A percentile compares a stretch with the other conserved stretches of the same genome.
phyloP scores from a whole-genome alignment of 805 yeast genomes.

The Wickerhamia fluorescens region DNA sequence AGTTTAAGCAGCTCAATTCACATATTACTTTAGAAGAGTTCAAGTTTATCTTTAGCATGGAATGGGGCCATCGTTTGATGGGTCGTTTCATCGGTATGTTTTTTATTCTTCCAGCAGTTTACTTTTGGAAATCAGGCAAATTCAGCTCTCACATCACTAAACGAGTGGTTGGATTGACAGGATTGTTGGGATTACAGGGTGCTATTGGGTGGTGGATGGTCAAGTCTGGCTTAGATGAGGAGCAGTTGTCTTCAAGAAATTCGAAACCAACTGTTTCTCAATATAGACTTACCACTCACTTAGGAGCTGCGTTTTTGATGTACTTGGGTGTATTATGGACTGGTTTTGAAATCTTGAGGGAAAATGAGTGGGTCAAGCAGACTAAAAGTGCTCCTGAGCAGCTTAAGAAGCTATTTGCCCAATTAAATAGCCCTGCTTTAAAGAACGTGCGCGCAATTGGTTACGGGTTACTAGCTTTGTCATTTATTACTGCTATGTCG shows the following conservation, averaged over 20 bases:
- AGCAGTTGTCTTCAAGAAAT: conserved; percentile 66
- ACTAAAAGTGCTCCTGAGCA: conserved; percentile 41
- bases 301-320: conserved; percentile 85
- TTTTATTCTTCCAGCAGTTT: conserved; percentile 78
- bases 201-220: conserved; percentile 99
- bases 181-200: conserved; percentile 85
- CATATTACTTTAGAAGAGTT: conserved; percentile 87
- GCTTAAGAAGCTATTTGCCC: conserved; percentile 47
- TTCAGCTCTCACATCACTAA: conserved; percentile 62
- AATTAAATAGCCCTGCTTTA: conserved; percentile 56
- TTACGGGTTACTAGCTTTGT: conserved; percentile 52
- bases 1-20: conserved; percentile 81
- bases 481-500: conserved; percentile 88
- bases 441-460: conserved; percentile 51
- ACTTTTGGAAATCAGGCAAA: conserved; percentile 60
- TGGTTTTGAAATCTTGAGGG: conserved; percentile 77
- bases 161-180: conserved; percentile 66
- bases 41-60: conserved; percentile 93
- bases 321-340: conserved; percentile 89
- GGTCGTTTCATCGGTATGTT: conserved; percentile 87
- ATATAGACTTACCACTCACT: conserved; percentile 86
- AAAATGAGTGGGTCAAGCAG: conserved; percentile 53
- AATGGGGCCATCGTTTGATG: conserved; percentile 92
- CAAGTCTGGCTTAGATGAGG: conserved; percentile 82
- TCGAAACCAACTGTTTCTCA: conserved; percentile 98